These are phyloP conservation scores for Nothophytophthora sp. DNA, from an alignment of 352 stramenopile species.

Conservation along the genomic window DNA sequence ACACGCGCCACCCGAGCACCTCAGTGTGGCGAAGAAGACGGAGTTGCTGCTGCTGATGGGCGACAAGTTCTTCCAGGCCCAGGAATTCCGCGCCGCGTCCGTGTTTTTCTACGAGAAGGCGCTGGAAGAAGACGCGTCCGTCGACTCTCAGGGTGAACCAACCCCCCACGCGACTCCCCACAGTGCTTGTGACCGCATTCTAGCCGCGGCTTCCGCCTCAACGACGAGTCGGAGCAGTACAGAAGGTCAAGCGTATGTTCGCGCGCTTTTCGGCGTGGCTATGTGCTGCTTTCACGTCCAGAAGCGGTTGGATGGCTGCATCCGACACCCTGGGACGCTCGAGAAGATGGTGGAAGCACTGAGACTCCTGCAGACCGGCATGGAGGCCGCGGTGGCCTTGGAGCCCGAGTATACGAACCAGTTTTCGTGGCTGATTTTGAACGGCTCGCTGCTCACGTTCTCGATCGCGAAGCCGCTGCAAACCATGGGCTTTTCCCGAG, in stretches of 20 bases:
- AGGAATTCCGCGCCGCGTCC: constrained; percentile 51
- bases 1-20: constrained; percentile 23
- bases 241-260: constrained; percentile 37
- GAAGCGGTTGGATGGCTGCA: constrained; percentile 29
- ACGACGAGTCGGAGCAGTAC: not conserved
- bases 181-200: constrained; percentile 9
- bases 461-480: constrained; percentile 50
- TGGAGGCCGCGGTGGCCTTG: constrained; percentile 41
- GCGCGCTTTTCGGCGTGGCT: constrained; percentile 44
- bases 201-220: not conserved
- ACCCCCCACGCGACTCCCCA: not conserved
- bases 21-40: constrained; percentile 35
- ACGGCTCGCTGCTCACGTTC: constrained; percentile 64
- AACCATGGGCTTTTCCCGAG: constrained; percentile 42
- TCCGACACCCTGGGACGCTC: constrained; percentile 50
- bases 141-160: not conserved
- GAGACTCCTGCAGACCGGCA: constrained; percentile 37
- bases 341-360: constrained; percentile 47
- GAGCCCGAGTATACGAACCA: constrained; percentile 29
- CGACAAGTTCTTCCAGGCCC: constrained; percentile 43
- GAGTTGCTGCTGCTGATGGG: constrained; percentile 46
- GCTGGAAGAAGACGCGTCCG: constrained; percentile 18
- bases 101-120: constrained; percentile 53
- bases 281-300: constrained; percentile 43
- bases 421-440: constrained; percentile 64